Evolutionary conservation across 768 basidiomycete genomes (phyloP).

Genomic region (Termitomyces heimii): DNA sequence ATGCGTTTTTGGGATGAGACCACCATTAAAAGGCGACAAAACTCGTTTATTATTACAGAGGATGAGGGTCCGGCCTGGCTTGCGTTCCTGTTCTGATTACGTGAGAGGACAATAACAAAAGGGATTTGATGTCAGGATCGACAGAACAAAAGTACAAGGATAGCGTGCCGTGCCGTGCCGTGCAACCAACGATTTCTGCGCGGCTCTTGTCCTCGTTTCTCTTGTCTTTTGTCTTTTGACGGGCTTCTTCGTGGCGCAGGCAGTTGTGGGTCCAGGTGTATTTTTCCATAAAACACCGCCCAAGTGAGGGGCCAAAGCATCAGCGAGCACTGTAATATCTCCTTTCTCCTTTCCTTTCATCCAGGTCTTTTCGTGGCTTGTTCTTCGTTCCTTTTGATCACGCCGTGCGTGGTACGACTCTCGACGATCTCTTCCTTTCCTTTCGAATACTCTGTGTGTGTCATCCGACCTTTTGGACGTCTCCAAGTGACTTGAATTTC

Average conservation of each 20-base stretch:
- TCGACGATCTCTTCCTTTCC: constrained; percentile 4
- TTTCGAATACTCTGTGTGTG: constrained; percentile 7
- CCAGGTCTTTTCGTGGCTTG: constrained; percentile 1
- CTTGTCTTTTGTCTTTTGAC: constrained; percentile 18
- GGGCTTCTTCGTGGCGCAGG: constrained; percentile 10
- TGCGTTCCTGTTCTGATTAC: neutral
- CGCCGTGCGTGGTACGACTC: constrained; percentile 30
- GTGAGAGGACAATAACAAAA: constrained; percentile 14
- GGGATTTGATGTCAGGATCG: constrained; percentile 3
- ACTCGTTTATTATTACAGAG: neutral
- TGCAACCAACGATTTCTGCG: neutral
- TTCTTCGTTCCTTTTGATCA: constrained; percentile 9
- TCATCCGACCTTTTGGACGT: neutral
- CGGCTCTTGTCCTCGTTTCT: constrained; percentile 13
- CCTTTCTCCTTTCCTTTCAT: constrained; percentile 12
- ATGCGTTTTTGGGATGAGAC: neutral
- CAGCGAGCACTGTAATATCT: constrained; percentile 15
- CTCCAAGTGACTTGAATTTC: neutral
- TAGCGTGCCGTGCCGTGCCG: neutral
- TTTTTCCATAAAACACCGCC: constrained; percentile 14
- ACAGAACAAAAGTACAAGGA: constrained; percentile 13
- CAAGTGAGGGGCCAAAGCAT: constrained; percentile 2
- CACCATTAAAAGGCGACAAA: neutral
- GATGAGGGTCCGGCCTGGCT: neutral
- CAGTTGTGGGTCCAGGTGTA: constrained; percentile 27